Evolutionary conservation across 768 basidiomycete species (phyloP), one percentile per base, ranked within the genome.

Genomic region (Rhizopogon roseolus): DNA sequence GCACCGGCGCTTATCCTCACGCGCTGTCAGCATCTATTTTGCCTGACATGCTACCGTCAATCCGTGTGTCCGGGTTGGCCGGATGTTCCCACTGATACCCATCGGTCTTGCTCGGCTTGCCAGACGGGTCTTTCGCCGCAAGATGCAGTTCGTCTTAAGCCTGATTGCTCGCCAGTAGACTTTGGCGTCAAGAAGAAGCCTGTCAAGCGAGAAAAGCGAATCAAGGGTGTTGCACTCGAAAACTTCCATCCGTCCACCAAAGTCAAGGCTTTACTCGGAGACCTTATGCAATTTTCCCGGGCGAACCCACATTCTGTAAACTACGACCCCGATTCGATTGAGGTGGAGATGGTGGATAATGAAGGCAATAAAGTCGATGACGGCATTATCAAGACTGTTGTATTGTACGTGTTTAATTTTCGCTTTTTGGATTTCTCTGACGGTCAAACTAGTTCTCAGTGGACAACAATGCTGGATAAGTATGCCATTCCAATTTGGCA

Each of bases 391-490:
- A 98, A 99, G 75, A 95, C 93, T 4, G 88, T 98, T 40, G 95
- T 98, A 50, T 98, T 98, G 90, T 98, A 67, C 69, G 93, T 80
- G 41, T 28, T 50, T 41, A 54, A 45, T 59, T 56, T 49, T 62
- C 19, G 52, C 60, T 52, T n/a, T 5, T 54, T n/a, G 29, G 51
- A 48, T 14, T 52, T 42, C 43, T 46, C 61, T 65, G 27, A 61
- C 44, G 36, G 34, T 48, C 37, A 41, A 32, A 49, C 14, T 65
- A 94, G 92, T 70, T 94, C 92, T 5, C 93, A 95, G 66, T 96
- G 93, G 93, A 96, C 93, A 4, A 79, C 81, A 36, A 95, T 95
- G 93, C 82, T 95, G 37, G 91, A 93, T 71, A 91, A 92, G 85
- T 90, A 70, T 37, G 67, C n/a, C 32, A 37, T 14, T 45, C 2